These are phyloP conservation scores for Triticum timopheevii DNA, from an alignment of 176 grass and related monocot genomes.

Conservation along the genomic window DNA sequence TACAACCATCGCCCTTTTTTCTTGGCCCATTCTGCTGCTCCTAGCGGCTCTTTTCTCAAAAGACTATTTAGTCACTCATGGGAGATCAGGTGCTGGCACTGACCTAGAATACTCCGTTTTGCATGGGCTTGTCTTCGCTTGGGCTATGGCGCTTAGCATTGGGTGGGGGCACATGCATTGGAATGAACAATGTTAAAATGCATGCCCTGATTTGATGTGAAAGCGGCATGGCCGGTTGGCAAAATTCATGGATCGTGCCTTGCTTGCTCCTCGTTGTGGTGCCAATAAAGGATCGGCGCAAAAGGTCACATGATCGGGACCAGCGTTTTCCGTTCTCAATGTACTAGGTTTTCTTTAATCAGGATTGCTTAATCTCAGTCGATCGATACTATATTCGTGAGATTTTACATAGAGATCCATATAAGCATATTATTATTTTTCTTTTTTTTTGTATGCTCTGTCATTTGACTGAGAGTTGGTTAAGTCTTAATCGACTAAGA, in stretches of 20 bases:
- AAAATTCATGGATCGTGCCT: slow-evolving; percentile 37
- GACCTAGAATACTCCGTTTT: too few species aligned
- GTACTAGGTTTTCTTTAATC: too few species aligned
- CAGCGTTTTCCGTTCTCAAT: too few species aligned
- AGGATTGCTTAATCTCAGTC: too few species aligned
- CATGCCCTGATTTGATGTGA: background rate
- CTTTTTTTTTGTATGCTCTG: too few species aligned
- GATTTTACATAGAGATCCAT: too few species aligned
- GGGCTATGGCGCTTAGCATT: background rate
- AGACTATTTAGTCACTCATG: too few species aligned
- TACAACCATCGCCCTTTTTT: background rate
- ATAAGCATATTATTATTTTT: too few species aligned
- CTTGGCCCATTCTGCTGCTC: background rate
- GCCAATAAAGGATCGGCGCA: slow-evolving; percentile 6
- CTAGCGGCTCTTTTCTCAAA: background rate
- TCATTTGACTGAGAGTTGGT: too few species aligned
- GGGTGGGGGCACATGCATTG: background rate
- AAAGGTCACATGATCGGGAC: background rate
- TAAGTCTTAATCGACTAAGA: too few species aligned
- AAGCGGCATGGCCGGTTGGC: slow-evolving; percentile 2
- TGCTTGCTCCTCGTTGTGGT: slow-evolving; percentile 14
- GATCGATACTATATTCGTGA: too few species aligned
- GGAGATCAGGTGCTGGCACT: background rate
- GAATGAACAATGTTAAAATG: slow-evolving; percentile 14
- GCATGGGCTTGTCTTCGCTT: too few species aligned